Conservation (phyloP, 176 grass and related monocot species). For the Oryza australiensis region DNA sequence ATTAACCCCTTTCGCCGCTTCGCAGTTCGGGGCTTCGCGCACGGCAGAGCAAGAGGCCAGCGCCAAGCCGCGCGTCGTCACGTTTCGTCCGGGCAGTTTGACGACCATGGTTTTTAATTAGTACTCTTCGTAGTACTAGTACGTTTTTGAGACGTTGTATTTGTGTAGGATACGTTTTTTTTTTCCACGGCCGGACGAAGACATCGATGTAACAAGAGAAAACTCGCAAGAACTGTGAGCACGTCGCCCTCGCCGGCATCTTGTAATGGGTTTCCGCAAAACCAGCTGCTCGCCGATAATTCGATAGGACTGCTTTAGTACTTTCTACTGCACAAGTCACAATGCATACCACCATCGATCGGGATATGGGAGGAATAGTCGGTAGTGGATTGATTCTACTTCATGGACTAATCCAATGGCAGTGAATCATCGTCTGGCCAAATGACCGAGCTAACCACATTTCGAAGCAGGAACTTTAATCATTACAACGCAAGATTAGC, state of each 20-base stretch:
- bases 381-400: not conserved
- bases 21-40: no score
- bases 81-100: no score
- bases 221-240: not conserved
- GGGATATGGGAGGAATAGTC: not conserved
- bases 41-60: no score
- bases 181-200: no score
- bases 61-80: no score
- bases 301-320: not conserved
- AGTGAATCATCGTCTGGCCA: not conserved
- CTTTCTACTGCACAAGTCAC: no score
- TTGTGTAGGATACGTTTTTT: no score
- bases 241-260: not conserved
- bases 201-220: not conserved
- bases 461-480: not conserved
- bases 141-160: no score
- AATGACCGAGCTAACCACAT: slow-evolving; percentile 8
- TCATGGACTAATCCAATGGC: not conserved
- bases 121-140: no score
- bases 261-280: not conserved
- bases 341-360: not conserved
- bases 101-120: no score
- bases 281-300: not conserved
- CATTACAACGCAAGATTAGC: not conserved
- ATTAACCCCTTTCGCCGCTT: no score